phyloP scores from a whole-genome alignment of 2,329 filamentous ascomycete genomes.

The Colletotrichum gigasporum region DNA sequence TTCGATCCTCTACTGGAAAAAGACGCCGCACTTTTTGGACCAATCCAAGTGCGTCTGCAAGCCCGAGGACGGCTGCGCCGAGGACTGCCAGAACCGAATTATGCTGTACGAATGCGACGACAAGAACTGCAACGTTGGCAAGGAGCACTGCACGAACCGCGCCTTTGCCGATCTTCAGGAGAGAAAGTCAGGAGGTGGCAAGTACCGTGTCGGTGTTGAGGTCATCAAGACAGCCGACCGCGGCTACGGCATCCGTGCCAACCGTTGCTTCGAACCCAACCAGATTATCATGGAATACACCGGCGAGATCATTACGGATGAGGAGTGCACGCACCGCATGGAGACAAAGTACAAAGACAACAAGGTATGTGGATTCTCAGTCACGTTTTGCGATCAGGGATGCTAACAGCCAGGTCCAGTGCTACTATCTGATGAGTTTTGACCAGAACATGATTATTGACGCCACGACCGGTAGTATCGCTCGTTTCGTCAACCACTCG shows the following conservation, averaged over 20 bases:
- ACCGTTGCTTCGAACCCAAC: slow-evolving; percentile 84
- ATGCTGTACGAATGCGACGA: slow-evolving; percentile 98
- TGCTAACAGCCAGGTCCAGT: slow-evolving; percentile 60
- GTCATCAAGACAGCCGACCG: slow-evolving; percentile 90
- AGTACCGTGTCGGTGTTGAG: slow-evolving; percentile 93
- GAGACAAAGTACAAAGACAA: slow-evolving; percentile 93
- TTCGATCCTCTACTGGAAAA: slow-evolving; percentile 82
- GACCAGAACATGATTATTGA: slow-evolving; percentile 99
- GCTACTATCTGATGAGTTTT: slow-evolving; percentile 98
- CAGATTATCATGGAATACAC: slow-evolving; percentile 99
- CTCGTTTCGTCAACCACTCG: slow-evolving; percentile 97
- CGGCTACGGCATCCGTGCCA: slow-evolving; percentile 91
- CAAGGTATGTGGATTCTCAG: slow-evolving; percentile 67
- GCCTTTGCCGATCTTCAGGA: slow-evolving; percentile 83
- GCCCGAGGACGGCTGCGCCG: slow-evolving; percentile 82
- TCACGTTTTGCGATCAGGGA: slow-evolving; percentile 22
- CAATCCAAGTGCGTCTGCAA: slow-evolving; percentile 82
- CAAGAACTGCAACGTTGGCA: slow-evolving; percentile 83
- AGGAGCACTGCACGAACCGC: slow-evolving; percentile 83
- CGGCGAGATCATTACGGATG: slow-evolving; percentile 95
- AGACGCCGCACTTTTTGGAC: slow-evolving; percentile 76
- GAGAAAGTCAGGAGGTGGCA: slow-evolving; percentile 80
- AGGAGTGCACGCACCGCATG: slow-evolving; percentile 94
- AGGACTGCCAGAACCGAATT: slow-evolving; percentile 91
- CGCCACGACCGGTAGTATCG: slow-evolving; percentile 93